Percentiles rank a stretch among this genome's conserved stretches.
Evolutionary conservation across 1,284 basidiomycete species (phyloP).

Genomic region (Mycosarcoma maydis): DNA sequence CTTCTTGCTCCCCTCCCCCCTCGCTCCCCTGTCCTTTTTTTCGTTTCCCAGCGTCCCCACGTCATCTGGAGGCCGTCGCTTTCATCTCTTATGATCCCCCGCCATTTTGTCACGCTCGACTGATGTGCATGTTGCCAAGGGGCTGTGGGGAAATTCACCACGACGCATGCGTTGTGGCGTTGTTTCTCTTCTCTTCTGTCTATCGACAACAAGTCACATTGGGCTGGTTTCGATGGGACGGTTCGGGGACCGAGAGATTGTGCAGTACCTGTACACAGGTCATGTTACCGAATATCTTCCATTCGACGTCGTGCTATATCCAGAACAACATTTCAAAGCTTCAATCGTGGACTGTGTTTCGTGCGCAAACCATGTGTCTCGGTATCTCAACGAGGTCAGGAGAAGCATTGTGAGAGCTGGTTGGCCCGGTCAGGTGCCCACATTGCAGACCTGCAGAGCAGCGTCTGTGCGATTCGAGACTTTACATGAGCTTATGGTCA

Average conservation of each 20-base stretch:
- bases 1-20: slow-evolving; percentile 8
- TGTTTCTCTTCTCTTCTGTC: background rate
- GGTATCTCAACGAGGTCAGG: background rate
- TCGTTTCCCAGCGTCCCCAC: slow-evolving; percentile 22
- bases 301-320: slow-evolving; percentile 53
- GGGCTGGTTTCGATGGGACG: slow-evolving; percentile 22
- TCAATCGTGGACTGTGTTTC: background rate
- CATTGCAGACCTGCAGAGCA: no score
- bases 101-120: slow-evolving; percentile 12
- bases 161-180: no score
- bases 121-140: slow-evolving; percentile 27
- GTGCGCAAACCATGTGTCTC: background rate
- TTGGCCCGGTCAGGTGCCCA: no score
- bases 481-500: no score
- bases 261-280: slow-evolving; percentile 42
- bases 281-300: slow-evolving; percentile 33
- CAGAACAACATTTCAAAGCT: slow-evolving; percentile 37
- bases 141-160: no score
- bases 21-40: background rate
- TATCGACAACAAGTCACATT: slow-evolving; percentile 9
- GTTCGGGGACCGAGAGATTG: slow-evolving; percentile 25
- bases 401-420: no score
- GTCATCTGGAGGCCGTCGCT: slow-evolving; percentile 48
- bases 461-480: no score
- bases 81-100: slow-evolving; percentile 32